Evolutionary conservation across 2,329 filamentous ascomycete genomes (phyloP).

Genomic region (Cadophora gregata): DNA sequence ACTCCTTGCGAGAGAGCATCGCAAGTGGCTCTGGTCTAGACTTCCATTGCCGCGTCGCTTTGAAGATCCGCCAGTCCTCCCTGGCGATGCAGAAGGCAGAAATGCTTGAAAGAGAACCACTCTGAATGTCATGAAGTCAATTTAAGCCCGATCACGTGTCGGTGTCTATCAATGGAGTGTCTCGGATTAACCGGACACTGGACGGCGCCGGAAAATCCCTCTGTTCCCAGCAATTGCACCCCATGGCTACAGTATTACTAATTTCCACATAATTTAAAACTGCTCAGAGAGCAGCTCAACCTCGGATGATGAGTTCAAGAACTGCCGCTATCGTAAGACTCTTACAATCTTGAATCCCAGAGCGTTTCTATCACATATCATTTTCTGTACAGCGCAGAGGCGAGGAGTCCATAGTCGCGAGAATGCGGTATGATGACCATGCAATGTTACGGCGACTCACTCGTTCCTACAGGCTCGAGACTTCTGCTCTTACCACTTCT

Average conservation of each 20-base stretch:
- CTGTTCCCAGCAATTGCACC: background rate
- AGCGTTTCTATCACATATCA: slow-evolving; percentile 28
- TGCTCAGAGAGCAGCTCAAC: background rate
- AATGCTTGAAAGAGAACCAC: background rate
- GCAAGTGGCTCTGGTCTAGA: background rate
- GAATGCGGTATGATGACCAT: slow-evolving; percentile 2
- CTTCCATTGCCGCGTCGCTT: background rate
- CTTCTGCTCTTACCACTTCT: slow-evolving; percentile 17
- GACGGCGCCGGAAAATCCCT: background rate
- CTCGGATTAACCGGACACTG: background rate
- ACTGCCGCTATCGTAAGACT: background rate
- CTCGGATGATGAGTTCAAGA: background rate
- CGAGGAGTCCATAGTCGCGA: slow-evolving; percentile 15
- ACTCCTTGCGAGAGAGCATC: background rate
- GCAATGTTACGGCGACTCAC: slow-evolving; percentile 18
- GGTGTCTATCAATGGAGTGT: no score
- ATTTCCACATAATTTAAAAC: background rate
- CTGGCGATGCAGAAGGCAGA: background rate
- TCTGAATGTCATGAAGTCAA: background rate
- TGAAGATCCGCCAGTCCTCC: background rate
- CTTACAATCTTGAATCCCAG: background rate
- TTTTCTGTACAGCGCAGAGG: slow-evolving; percentile 31
- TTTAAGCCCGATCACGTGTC: background rate
- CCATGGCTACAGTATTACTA: background rate
- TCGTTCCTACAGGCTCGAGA: slow-evolving; percentile 27